A percentile compares a stretch with the other conserved stretches of the same genome.
Evolutionary conservation across 2,329 filamentous ascomycete genomes (phyloP).

Genomic region (Sarocladium kiliense): DNA sequence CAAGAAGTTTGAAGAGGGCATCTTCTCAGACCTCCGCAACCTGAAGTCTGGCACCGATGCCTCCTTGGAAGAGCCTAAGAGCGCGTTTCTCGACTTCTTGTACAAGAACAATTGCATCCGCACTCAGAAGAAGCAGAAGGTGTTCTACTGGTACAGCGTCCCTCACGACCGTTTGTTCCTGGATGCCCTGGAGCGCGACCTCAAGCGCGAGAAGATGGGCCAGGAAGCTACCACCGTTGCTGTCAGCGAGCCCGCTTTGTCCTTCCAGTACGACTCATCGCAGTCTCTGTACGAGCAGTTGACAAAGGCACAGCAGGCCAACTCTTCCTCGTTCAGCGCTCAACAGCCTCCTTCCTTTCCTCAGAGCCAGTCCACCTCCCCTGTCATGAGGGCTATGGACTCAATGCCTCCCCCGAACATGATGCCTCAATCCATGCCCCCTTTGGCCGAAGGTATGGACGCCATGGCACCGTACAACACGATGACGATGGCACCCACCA

Average conservation of each 20-base stretch:
- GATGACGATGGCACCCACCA: conserved; percentile 64
- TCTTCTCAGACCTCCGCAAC: conserved; percentile 97
- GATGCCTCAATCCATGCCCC: conserved; percentile 57
- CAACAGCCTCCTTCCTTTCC: conserved; percentile 63
- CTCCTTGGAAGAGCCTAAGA: conserved; percentile 97
- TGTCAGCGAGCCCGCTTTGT: conserved; percentile 93
- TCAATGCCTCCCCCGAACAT: conserved; percentile 90
- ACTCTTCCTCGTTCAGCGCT: conserved; percentile 91
- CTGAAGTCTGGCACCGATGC: conserved; percentile 97
- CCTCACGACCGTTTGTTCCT: conserved; percentile 96
- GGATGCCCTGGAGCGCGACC: conserved; percentile 90
- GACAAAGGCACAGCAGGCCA: conserved; percentile 98
- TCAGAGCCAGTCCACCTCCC: conserved; percentile 79
- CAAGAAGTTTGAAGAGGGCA: conserved; percentile 99
- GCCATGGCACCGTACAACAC: conserved; percentile 64
- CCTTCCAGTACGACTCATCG: conserved; percentile 98
- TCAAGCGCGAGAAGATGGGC: conserved; percentile 99
- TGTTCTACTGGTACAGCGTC: conserved; percentile 99
- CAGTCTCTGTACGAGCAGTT: conserved; percentile 99
- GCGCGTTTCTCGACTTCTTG: conserved; percentile 93
- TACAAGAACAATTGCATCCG: conserved; percentile 99
- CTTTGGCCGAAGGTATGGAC: conserved; percentile 61
- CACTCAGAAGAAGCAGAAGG: conserved; percentile 99
- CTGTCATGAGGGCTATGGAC: conserved; percentile 85
- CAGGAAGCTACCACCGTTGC: conserved; percentile 97